Evolutionary conservation across 2,329 filamentous ascomycete species (phyloP), one percentile per base, ranked within the genome.

Genomic region (Aspergillus aculeatus): DNA sequence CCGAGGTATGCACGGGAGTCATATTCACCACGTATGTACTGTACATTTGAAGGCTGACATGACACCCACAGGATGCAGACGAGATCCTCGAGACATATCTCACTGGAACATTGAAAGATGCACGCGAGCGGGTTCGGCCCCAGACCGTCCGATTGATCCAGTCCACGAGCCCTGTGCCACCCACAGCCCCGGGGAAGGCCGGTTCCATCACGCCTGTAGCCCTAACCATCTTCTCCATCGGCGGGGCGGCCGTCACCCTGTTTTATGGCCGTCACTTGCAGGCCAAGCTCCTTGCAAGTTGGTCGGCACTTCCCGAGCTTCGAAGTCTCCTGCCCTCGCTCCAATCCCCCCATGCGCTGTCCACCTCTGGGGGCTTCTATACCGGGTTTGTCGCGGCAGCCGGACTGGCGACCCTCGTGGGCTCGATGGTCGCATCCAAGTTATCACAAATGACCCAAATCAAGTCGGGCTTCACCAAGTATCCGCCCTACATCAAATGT

Each of bases 401-500:
- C 29, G 54, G 51, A 24, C 56, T 69, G 48, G 56, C 56, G 23
- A 57, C 59, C 12, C 48, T 53, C 1, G 50, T 69, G 3, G 66
- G 58, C 5, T 29, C 57, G 4, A 19, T 64, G 2, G 55, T 65
- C 10, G 66, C 62, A 47, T 51, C 4, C 56, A 66, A 50, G 57
- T 62, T 11, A 57, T 65, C 21, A 50, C 38, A 60, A 31, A 62
- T 71, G 51, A 69, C 64, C 21, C 57, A 69, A 23, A 64, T 70
- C 48, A 62, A 70, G 11, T 67, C 67, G n/a, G 68, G 68, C 6
- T 71, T 70, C 56, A 64, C 63, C 31, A 63, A 57, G n/a, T 71
- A 69, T 69, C 49, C 63, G 70, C 78, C 24, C 57, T 78, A 79
- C 62, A 73, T 76, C 57, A 81, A 79, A 57, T 66, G 77, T 29